Evolutionary conservation across 148 eudicot genomes (phyloP), one percentile per base, ranked within the genome.

Genomic region (Cornus florida): DNA sequence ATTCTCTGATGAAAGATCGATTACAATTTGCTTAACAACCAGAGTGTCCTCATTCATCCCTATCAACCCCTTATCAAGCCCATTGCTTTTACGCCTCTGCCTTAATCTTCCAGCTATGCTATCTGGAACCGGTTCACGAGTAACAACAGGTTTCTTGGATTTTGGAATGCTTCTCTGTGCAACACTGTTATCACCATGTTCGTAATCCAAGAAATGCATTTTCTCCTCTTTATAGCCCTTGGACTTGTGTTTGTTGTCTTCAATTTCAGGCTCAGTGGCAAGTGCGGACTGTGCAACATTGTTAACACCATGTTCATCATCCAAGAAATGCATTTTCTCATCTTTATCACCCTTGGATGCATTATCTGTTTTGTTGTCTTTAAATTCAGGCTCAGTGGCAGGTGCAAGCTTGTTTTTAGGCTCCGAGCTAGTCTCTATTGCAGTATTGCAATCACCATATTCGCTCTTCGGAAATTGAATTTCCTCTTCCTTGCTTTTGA

Each of bases 401-500:
- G 12, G 17, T 53, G 17, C 17, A 14, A 17, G 19, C 59, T 53
- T 16, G 3, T 12, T 12, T 53, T 12, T 53, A 11, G 19, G 19
- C 59, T 53, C 19, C 2, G 59, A 12, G 59, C 59, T 53, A 53
- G 17, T 53, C 5, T 53, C 59, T 16, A 53, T 1, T 53, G 59
- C 57, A 50, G 19, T 38, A 19, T n/a, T 62, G 73, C 64, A 9
- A 23, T 73, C 39, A 53, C 53, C 17, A 33, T 14, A 65, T 79
- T 77, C 38, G 19, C 12, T 7, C 7, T 60, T 53, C 60, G 10
- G 65, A 33, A 66, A 19, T 32, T 24, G 72, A 12, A 20, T 62
- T 67, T 43, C 69, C 73, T 22, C 70, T 46, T 19, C 59, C 76
- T 81, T 79, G 19, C 10, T 19, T 43, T 73, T 11, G 46, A 66